Percentiles rank a stretch among this genome's conserved stretches.
Conservation (phyloP, 176 grass and related monocot species). For the Aegilops tauschii region DNA sequence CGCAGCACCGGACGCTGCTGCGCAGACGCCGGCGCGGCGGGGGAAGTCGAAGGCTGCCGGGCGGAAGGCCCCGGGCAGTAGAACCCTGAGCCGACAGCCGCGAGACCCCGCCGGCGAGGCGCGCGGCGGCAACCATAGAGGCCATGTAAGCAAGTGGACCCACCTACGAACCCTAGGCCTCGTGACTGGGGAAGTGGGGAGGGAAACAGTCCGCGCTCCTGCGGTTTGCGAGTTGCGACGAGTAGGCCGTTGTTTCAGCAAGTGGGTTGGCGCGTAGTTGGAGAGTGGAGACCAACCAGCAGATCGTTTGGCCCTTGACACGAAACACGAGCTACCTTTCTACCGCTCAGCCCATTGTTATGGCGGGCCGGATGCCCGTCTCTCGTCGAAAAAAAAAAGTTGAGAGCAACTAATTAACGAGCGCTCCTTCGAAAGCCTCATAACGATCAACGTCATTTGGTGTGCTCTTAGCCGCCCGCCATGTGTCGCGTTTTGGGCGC, state of each 20-base stretch:
- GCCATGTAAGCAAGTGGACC: slow-evolving; percentile 5
- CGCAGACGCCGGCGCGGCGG: not conserved
- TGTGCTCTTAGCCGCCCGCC: no score
- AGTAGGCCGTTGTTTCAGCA: not conserved
- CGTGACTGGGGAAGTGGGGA: no score
- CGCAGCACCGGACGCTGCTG: slow-evolving; percentile 37
- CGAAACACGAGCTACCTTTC: no score
- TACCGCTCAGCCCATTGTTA: no score
- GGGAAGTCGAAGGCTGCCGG: not conserved
- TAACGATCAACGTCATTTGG: no score
- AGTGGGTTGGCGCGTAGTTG: not conserved
- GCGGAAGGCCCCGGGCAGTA: not conserved
- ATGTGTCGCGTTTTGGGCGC: no score
- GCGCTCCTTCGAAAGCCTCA: no score
- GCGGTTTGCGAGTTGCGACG: not conserved
- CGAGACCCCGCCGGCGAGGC: slow-evolving; percentile 23
- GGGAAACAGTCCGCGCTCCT: not conserved
- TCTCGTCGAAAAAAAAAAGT: no score
- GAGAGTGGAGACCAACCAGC: not conserved
- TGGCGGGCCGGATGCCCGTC: no score
- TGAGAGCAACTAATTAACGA: no score
- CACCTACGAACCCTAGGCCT: slow-evolving; percentile 19
- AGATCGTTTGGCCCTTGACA: not conserved
- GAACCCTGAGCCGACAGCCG: not conserved
- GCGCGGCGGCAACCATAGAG: slow-evolving; percentile 5